Evolutionary conservation across 495 filamentous ascomycete genomes (phyloP).

Genomic region (Neurospora sublineolata): DNA sequence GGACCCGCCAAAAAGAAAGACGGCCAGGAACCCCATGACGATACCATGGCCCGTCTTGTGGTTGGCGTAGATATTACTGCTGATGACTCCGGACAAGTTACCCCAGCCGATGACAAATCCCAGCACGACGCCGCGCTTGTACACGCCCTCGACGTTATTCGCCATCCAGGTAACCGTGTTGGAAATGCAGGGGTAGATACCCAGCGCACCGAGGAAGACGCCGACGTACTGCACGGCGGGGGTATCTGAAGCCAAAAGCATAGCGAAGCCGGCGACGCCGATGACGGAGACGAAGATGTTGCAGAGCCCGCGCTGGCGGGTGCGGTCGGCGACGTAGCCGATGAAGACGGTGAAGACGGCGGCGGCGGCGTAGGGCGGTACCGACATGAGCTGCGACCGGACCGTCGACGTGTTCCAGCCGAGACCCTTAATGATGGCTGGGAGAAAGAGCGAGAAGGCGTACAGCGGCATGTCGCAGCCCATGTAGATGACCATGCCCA

Average conservation of each 20-base stretch:
- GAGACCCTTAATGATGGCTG: slow-evolving; percentile 65
- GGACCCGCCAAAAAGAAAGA: slow-evolving; percentile 40
- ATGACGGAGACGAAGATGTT: slow-evolving; percentile 64
- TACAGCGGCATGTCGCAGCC: slow-evolving; percentile 67
- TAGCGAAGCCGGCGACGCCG: slow-evolving; percentile 66
- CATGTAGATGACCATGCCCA: slow-evolving; percentile 70
- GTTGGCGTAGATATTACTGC: slow-evolving; percentile 53
- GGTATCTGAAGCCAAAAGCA: slow-evolving; percentile 54
- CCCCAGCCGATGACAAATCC: slow-evolving; percentile 90
- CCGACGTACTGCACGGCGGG: slow-evolving; percentile 68
- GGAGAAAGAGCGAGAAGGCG: slow-evolving; percentile 83
- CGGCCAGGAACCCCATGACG: slow-evolving; percentile 38
- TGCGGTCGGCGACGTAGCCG: slow-evolving; percentile 72
- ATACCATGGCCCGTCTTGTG: slow-evolving; percentile 36
- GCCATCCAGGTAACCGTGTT: slow-evolving; percentile 83
- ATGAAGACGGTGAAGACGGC: slow-evolving; percentile 64
- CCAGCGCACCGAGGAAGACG: slow-evolving; percentile 74
- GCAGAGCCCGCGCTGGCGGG: slow-evolving; percentile 63
- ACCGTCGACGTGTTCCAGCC: slow-evolving; percentile 54
- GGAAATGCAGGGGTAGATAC: slow-evolving; percentile 86
- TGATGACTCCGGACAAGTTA: slow-evolving; percentile 80
- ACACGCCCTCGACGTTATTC: slow-evolving; percentile 87
- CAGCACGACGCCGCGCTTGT: slow-evolving; percentile 79
- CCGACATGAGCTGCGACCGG: slow-evolving; percentile 67
- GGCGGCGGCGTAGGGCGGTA: slow-evolving; percentile 81